Percentiles rank a stretch among this genome's conserved stretches.
These are phyloP conservation scores for Pyrenophora tritici-repentis DNA, from an alignment of 2,329 filamentous ascomycete species.

Conservation along the genomic window DNA sequence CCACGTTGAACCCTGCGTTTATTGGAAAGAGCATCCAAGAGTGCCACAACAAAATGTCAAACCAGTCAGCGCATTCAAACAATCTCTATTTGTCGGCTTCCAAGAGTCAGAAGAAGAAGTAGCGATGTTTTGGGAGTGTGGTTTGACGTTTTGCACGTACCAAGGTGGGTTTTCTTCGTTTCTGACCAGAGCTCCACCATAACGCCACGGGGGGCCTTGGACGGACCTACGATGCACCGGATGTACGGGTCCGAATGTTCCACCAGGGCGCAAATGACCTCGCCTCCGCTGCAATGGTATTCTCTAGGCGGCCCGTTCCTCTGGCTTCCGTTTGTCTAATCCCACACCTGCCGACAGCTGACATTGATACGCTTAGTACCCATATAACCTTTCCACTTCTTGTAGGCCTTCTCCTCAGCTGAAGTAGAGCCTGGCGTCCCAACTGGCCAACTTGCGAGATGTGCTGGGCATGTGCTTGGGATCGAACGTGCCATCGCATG, in stretches of 20 bases:
- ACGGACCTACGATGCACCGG: slow-evolving; percentile 1
- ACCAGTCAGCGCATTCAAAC: too few relatives aligned
- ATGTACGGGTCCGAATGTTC: neutral
- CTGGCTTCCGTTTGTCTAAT: slow-evolving; percentile 24
- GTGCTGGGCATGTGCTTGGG: slow-evolving; percentile 75
- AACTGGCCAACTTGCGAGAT: slow-evolving; percentile 75
- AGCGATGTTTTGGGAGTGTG: too few relatives aligned
- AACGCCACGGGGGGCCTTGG: neutral
- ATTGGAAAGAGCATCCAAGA: neutral
- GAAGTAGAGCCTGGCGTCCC: slow-evolving; percentile 40
- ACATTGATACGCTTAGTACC: slow-evolving; percentile 48
- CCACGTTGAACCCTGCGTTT: neutral
- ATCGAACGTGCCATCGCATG: slow-evolving; percentile 91
- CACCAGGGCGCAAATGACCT: neutral
- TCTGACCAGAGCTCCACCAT: slow-evolving; percentile 2
- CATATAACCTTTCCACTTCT: slow-evolving; percentile 49
- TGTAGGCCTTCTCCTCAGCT: slow-evolving; percentile 41
- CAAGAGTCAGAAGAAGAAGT: too few relatives aligned
- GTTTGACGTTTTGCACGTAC: neutral
- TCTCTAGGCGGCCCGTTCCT: slow-evolving; percentile 8
- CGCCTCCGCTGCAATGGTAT: slow-evolving; percentile 7
- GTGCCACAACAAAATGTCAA: neutral
- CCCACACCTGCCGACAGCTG: slow-evolving; percentile 49
- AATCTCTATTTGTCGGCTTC: too few relatives aligned
- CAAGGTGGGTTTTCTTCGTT: neutral